A percentile compares a stretch with the other conserved stretches of the same genome.
phyloP scores from a whole-genome alignment of 2,329 filamentous ascomycete species.

The Aureobasidium uvarum region DNA sequence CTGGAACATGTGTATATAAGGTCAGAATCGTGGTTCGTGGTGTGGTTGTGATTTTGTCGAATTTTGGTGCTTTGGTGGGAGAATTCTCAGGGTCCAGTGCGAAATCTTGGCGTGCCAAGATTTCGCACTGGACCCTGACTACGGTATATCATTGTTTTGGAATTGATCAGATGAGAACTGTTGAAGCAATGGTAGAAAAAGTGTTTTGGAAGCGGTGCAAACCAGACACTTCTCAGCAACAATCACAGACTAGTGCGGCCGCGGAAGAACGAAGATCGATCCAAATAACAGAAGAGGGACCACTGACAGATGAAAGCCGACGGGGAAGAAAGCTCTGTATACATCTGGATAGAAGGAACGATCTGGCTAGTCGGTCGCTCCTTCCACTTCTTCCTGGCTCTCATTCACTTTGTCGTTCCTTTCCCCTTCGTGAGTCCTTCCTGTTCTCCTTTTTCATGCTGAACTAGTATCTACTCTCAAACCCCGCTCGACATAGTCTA shows the following conservation, averaged over 20 bases:
- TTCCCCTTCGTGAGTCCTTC: too few species aligned
- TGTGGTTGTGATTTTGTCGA: not conserved
- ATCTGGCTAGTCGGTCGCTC: too few species aligned
- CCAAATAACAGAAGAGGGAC: not conserved
- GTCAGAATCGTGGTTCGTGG: not conserved
- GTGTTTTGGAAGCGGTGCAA: too few species aligned
- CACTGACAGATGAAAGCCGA: too few species aligned
- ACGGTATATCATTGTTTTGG: not conserved
- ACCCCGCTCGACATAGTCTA: too few species aligned
- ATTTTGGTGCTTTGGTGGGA: not conserved
- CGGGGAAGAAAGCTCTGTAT: not conserved
- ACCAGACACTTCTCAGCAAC: too few species aligned
- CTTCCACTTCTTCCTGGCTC: too few species aligned
- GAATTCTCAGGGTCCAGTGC: not conserved
- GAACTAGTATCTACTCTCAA: too few species aligned
- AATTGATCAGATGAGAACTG: not conserved
- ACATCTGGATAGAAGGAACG: too few species aligned
- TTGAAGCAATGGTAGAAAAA: too few species aligned
- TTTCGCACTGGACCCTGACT: not conserved
- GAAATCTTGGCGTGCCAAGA: not conserved
- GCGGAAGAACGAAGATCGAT: not conserved
- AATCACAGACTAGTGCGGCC: not conserved
- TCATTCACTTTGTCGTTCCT: too few species aligned
- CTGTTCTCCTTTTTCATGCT: too few species aligned
- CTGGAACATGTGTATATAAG: not conserved